Percentiles rank a stretch among this genome's conserved stretches.
These are phyloP conservation scores for Nissolia schottii DNA, from an alignment of 306 rosid genomes.

Conservation along the genomic window DNA sequence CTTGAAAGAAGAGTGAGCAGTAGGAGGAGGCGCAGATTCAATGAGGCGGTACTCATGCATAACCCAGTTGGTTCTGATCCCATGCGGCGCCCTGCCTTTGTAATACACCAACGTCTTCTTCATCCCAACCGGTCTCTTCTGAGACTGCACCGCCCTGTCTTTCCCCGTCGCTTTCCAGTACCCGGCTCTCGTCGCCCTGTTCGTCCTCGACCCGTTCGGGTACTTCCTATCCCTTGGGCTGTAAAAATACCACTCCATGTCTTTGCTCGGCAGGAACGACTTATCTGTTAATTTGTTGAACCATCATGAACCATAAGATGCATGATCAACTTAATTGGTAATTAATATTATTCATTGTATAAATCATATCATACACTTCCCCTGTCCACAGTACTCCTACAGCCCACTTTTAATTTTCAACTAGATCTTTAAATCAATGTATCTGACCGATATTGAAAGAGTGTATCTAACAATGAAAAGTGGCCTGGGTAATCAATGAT, in stretches of 20 bases:
- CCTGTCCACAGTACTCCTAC: too few relatives aligned
- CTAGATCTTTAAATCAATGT: too few relatives aligned
- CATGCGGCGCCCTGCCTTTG: slow-evolving; percentile 93
- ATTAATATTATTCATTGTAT: not conserved
- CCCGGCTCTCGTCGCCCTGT: slow-evolving; percentile 82
- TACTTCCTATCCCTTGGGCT: slow-evolving; percentile 91
- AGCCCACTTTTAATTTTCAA: too few relatives aligned
- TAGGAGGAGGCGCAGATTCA: slow-evolving; percentile 42
- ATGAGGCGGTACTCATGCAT: slow-evolving; percentile 91
- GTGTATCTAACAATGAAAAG: too few relatives aligned
- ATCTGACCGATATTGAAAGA: too few relatives aligned
- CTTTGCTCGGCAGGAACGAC: slow-evolving; percentile 85
- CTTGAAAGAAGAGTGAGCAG: slow-evolving; percentile 62
- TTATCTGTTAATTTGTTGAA: slow-evolving; percentile 50
- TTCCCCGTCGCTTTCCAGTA: slow-evolving; percentile 98
- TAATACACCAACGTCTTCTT: slow-evolving; percentile 94
- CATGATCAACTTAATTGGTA: not conserved
- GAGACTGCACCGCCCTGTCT: slow-evolving; percentile 73
- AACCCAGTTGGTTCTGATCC: slow-evolving; percentile 88
- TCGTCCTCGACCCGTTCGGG: slow-evolving; percentile 98
- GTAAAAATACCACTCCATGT: slow-evolving; percentile 96
- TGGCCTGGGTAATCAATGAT: too few relatives aligned
- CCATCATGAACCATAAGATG: too few relatives aligned
- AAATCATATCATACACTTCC: not conserved
- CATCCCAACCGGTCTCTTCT: slow-evolving; percentile 64